A percentile compares a stretch with the other conserved stretches of the same genome.
phyloP scores from a whole-genome alignment of 495 filamentous ascomycete species.

The Lasiosphaeriaceae sp. region DNA sequence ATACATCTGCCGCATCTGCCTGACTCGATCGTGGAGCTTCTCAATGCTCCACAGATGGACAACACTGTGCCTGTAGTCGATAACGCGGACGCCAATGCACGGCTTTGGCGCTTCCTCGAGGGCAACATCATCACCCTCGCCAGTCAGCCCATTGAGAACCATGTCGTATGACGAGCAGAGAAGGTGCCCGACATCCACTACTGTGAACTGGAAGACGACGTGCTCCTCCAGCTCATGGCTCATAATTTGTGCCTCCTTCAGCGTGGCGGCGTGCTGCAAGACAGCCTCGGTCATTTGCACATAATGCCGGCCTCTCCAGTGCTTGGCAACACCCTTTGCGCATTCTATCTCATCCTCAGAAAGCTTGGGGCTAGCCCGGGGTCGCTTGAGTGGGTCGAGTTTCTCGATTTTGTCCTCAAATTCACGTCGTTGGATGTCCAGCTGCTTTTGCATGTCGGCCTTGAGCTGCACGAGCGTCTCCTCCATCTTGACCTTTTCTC shows the following conservation, averaged over 20 bases:
- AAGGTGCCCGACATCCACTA: constrained; percentile 83
- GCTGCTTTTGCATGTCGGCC: constrained; percentile 78
- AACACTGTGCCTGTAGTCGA: constrained; percentile 84
- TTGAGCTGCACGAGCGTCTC: constrained; percentile 72
- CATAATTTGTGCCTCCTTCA: constrained; percentile 98
- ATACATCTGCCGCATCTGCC: constrained; percentile 92
- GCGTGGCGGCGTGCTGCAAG: constrained; percentile 74
- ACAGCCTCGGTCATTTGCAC: constrained; percentile 94
- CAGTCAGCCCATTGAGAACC: constrained; percentile 87
- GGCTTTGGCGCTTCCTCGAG: constrained; percentile 83
- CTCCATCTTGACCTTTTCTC: constrained; percentile 85
- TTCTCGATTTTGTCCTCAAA: constrained; percentile 62
- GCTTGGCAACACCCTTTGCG: constrained; percentile 60
- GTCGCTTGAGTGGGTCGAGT: constrained; percentile 44
- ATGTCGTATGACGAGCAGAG: constrained; percentile 94
- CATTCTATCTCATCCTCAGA: constrained; percentile 65
- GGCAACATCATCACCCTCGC: constrained; percentile 75
- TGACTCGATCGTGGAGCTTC: constrained; percentile 82
- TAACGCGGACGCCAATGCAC: constrained; percentile 84
- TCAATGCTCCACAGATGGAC: constrained; percentile 93
- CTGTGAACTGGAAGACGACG: constrained; percentile 91
- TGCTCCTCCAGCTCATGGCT: constrained; percentile 94
- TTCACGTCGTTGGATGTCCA: constrained; percentile 68
- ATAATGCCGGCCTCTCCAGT: constrained; percentile 83
- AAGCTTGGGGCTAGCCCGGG: constrained; percentile 57